phyloP scores from a whole-genome alignment of 1,284 basidiomycete genomes.

The Caloboletus inedulis region DNA sequence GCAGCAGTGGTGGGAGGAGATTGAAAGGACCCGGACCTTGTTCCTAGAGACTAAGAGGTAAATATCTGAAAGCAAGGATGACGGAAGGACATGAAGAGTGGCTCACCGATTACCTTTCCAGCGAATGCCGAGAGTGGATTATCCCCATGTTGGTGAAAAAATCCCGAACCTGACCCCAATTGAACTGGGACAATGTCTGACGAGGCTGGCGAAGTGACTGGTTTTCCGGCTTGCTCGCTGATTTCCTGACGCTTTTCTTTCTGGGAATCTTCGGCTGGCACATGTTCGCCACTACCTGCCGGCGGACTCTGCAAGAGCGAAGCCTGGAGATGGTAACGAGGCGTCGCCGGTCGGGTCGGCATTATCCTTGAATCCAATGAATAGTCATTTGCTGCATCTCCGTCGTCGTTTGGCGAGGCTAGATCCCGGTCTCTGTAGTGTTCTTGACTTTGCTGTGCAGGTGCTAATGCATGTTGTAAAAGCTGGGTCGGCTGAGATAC shows the following conservation, averaged over 20 bases:
- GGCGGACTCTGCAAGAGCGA: conserved; percentile 42
- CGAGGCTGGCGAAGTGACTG: conserved; percentile 7
- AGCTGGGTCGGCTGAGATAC: conserved; percentile 34
- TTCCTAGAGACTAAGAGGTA: conserved; percentile 26
- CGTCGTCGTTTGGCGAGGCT: conserved; percentile 17
- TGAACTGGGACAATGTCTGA: conserved; percentile 9
- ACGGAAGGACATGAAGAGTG: conserved; percentile 17
- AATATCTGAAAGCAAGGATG: conserved; percentile 21
- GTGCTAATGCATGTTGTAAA: conserved; percentile 32
- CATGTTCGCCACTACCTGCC: conserved; percentile 1
- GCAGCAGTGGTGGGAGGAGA: conserved; percentile 17
- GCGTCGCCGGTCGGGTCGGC: conserved; percentile 25
- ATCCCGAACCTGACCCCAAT: conserved; percentile 22
- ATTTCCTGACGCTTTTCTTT: conserved; percentile 43
- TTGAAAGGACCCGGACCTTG: conserved; percentile 34
- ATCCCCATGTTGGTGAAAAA: conserved; percentile 26
- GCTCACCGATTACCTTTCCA: conserved; percentile 34
- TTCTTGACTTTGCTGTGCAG: conserved; percentile 15
- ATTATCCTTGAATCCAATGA: conserved; percentile 28
- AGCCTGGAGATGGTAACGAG: conserved; percentile 54
- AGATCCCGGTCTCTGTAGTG: conserved; percentile 6
- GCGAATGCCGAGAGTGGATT: conserved; percentile 27
- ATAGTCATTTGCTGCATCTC: conserved; percentile 17
- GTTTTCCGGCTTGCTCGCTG: conserved; percentile 4
- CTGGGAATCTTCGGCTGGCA: conserved; percentile 41